These are phyloP conservation scores for Nicotiana undulata DNA, from an alignment of 257 asterid species.

Conservation along the genomic window DNA sequence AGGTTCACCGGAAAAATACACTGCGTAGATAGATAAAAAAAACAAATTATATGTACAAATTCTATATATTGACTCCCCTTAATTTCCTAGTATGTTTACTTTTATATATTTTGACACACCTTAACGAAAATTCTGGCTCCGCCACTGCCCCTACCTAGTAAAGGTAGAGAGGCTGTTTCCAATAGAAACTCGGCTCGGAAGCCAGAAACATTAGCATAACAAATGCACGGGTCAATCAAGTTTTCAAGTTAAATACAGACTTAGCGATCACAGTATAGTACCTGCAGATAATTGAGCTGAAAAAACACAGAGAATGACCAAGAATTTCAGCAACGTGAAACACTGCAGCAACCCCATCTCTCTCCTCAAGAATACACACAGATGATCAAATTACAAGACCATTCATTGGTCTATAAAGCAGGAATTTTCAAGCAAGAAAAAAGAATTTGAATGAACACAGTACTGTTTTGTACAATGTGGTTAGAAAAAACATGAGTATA, in stretches of 20 bases:
- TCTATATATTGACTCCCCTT: too few species aligned
- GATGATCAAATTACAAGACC: conserved; percentile 27
- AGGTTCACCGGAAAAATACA: too few species aligned
- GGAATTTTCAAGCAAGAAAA: conserved; percentile 15
- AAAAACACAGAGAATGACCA: conserved; percentile 27
- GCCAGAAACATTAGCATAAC: neutral
- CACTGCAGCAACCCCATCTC: conserved; percentile 45
- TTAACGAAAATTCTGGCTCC: too few species aligned
- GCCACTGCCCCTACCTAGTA: too few species aligned
- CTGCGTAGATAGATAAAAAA: too few species aligned
- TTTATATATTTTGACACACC: too few species aligned
- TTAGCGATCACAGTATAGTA: conserved; percentile 21
- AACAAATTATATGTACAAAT: too few species aligned
- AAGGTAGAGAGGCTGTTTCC: too few species aligned
- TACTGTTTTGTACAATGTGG: conserved; percentile 20
- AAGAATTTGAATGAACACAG: conserved; percentile 13
- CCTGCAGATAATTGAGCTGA: conserved; percentile 65
- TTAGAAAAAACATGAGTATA: conserved; percentile 25
- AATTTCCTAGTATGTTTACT: too few species aligned
- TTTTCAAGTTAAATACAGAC: neutral
- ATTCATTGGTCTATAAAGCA: conserved; percentile 15
- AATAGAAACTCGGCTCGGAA: too few species aligned
- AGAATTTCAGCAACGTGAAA: conserved; percentile 22
- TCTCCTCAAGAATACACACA: conserved; percentile 11
- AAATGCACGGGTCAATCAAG: neutral